Evolutionary conservation across 2,329 filamentous ascomycete species (phyloP).

Genomic region (Diaporthe longicolla): DNA sequence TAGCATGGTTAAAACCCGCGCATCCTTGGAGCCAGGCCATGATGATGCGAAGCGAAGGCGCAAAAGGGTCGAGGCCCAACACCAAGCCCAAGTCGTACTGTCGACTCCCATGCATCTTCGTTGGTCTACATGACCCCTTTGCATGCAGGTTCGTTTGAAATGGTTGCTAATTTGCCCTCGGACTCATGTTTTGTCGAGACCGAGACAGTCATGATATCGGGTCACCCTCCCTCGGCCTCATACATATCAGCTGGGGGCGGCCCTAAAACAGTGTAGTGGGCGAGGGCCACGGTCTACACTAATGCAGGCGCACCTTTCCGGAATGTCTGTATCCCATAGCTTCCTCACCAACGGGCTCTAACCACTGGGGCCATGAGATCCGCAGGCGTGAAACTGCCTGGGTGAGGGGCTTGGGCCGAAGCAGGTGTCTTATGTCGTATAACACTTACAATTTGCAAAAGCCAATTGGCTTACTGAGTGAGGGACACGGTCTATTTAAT

Average conservation of each 20-base stretch:
- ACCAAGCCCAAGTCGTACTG: background rate
- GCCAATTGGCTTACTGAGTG: background rate
- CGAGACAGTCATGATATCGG: background rate
- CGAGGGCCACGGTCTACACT: background rate
- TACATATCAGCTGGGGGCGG: background rate
- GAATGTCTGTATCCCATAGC: background rate
- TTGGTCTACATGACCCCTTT: background rate
- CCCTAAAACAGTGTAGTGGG: background rate
- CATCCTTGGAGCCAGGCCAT: background rate
- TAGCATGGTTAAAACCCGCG: background rate
- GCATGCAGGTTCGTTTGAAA: background rate
- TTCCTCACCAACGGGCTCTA: background rate
- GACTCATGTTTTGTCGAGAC: background rate
- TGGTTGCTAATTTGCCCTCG: background rate
- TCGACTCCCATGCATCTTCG: background rate
- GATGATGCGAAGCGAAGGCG: background rate
- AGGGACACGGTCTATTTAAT: background rate
- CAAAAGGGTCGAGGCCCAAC: background rate
- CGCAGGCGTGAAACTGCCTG: background rate
- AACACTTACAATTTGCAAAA: background rate
- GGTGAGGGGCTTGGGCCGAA: background rate
- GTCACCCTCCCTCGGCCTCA: background rate
- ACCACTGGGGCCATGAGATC: background rate
- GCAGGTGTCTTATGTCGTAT: background rate
- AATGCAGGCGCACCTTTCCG: background rate